A percentile compares a stretch with the other conserved stretches of the same genome.
Conservation (phyloP, 2,329 filamentous ascomycete species). For the Ophiocordyceps camponoti-leonardi region DNA sequence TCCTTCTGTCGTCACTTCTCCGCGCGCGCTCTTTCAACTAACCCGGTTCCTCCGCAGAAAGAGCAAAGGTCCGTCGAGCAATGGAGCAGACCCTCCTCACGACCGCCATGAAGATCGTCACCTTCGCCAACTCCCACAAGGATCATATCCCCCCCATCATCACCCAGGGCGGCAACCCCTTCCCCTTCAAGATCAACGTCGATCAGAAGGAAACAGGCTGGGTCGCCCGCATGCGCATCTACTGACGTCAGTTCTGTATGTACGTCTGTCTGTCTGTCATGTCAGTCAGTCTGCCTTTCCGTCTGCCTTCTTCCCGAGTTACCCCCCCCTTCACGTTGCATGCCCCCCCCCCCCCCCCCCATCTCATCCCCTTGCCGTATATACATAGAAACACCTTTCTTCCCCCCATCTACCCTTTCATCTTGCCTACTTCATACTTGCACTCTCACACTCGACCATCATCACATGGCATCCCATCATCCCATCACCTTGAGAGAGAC, state of each 20-base stretch:
- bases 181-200: slow-evolving; percentile 83
- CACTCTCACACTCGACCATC: too few species aligned
- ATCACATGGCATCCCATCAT: too few species aligned
- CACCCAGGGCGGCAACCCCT: slow-evolving; percentile 83
- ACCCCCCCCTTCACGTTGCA: too few species aligned
- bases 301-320: too few species aligned
- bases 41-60: slow-evolving; percentile 41
- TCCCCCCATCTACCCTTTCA: not conserved
- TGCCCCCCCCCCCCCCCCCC: too few species aligned
- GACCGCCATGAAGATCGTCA: slow-evolving; percentile 78
- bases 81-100: slow-evolving; percentile 84
- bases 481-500: too few species aligned
- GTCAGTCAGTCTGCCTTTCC: too few species aligned
- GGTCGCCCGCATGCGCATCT: slow-evolving; percentile 64
- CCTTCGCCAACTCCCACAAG: slow-evolving; percentile 73
- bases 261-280: too few species aligned
- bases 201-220: slow-evolving; percentile 66
- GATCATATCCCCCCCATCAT: slow-evolving; percentile 96
- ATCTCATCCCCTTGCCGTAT: not conserved
- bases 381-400: too few species aligned
- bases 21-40: too few species aligned
- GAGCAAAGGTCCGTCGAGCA: slow-evolving; percentile 71
- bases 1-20: not conserved
- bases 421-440: not conserved
- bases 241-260: too few species aligned